These are phyloP conservation scores for Elongisporangium prolatum DNA, from an alignment of 352 stramenopile genomes.

Conservation along the genomic window DNA sequence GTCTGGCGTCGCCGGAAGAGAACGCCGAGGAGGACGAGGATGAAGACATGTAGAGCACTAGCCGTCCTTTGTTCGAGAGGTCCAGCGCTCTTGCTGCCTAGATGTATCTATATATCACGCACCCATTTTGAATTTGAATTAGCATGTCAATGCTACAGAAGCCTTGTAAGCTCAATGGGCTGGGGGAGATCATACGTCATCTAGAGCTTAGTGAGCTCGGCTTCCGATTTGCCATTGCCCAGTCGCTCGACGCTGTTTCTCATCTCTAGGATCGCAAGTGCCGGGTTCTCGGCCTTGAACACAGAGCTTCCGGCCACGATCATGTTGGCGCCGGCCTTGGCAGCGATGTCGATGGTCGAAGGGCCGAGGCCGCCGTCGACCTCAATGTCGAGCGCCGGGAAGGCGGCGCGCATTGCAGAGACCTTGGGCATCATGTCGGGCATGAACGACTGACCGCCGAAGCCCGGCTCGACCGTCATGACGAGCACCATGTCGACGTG, in stretches of 20 bases:
- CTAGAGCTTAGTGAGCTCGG: slow-evolving; percentile 53
- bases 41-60: slow-evolving; percentile 37
- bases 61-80: not conserved
- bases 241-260: slow-evolving; percentile 76
- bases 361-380: slow-evolving; percentile 95
- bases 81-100: not conserved
- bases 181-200: no score
- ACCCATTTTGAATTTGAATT: slow-evolving; percentile 4
- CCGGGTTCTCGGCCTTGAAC: slow-evolving; percentile 80
- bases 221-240: slow-evolving; percentile 72
- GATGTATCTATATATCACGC: slow-evolving; percentile 32
- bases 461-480: slow-evolving; percentile 98
- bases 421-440: slow-evolving; percentile 95
- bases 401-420: slow-evolving; percentile 81
- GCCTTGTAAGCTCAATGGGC: slow-evolving; percentile 9
- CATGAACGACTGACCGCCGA: slow-evolving; percentile 97
- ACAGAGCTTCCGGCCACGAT: slow-evolving; percentile 96
- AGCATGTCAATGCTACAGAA: not conserved
- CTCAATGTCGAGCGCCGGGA: slow-evolving; percentile 95
- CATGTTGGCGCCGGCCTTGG: slow-evolving; percentile 95
- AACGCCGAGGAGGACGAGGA: slow-evolving; percentile 31
- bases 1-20: slow-evolving; percentile 40
- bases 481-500: slow-evolving; percentile 95
- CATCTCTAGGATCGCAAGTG: slow-evolving; percentile 72
- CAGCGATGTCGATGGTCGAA: slow-evolving; percentile 91